phyloP scores from a whole-genome alignment of 208 protist species.

The Acanthamoeba healyi region DNA sequence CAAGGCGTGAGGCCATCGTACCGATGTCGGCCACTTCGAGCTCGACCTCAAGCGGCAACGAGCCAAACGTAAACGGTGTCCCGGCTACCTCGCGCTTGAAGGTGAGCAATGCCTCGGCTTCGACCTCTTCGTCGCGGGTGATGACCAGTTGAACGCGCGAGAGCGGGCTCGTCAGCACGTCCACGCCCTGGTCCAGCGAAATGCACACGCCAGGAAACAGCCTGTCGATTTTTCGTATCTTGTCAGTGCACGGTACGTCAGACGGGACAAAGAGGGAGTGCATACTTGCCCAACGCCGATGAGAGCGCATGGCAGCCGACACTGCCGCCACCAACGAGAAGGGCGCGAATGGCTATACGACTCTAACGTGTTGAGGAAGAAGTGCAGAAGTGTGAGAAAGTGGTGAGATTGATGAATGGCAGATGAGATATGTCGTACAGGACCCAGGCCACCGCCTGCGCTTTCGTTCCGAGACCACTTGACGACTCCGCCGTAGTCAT shows the following conservation, averaged over 20 bases:
- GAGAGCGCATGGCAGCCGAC: background rate
- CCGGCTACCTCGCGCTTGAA: conserved; percentile 21
- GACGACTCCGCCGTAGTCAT: conserved; percentile 27
- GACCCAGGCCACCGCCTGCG: background rate
- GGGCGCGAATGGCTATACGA: background rate
- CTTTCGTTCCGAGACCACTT: conserved; percentile 50
- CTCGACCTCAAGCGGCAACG: conserved; percentile 21
- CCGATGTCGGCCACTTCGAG: conserved; percentile 37
- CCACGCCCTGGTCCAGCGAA: conserved; percentile 16
- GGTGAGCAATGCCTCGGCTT: conserved; percentile 8
- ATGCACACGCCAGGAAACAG: conserved; percentile 42
- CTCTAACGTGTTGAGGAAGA: background rate
- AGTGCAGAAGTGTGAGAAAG: background rate
- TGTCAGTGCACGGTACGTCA: background rate
- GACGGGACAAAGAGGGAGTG: background rate
- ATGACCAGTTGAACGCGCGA: conserved; percentile 48
- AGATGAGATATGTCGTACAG: background rate
- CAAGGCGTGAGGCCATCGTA: background rate
- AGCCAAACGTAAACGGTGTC: conserved; percentile 32
- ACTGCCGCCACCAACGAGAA: background rate
- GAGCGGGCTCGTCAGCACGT: conserved; percentile 15
- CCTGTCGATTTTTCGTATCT: background rate
- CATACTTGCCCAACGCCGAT: conserved; percentile 6
- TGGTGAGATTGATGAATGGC: background rate
- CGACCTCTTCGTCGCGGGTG: background rate